Evolutionary conservation across 371 early-diverging fungal genomes (phyloP).

Genomic region (Gilbertella persicaria): DNA sequence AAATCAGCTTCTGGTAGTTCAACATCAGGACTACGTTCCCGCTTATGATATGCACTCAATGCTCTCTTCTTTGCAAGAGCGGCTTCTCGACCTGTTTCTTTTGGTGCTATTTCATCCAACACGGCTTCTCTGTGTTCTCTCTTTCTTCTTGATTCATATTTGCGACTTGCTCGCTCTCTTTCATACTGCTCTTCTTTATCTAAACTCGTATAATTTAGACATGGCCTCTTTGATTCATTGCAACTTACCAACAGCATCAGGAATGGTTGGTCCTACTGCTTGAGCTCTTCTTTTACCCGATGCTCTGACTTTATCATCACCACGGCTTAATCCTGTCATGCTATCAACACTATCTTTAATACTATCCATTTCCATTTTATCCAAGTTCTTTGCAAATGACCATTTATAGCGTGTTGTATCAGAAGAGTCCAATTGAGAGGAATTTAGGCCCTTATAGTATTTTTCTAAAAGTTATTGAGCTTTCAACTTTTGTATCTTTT

Average conservation of each 20-base stretch:
- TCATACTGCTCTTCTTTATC: slow-evolving; percentile 63
- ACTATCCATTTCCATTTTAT: slow-evolving; percentile 59
- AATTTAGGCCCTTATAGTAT: slow-evolving; percentile 68
- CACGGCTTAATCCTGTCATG: slow-evolving; percentile 46
- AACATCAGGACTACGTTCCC: slow-evolving; percentile 73
- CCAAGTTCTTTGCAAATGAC: slow-evolving; percentile 70
- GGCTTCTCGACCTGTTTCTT: slow-evolving; percentile 79
- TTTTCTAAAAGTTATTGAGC: slow-evolving; percentile 61
- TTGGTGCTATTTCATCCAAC: slow-evolving; percentile 83
- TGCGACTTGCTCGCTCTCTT: slow-evolving; percentile 45
- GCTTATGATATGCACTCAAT: slow-evolving; percentile 62
- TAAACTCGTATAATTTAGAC: neutral
- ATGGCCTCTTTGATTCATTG: slow-evolving; percentile 1
- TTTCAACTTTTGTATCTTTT: neutral
- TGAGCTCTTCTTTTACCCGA: slow-evolving; percentile 22
- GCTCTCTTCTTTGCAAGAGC: slow-evolving; percentile 68
- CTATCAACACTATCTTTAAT: slow-evolving; percentile 66
- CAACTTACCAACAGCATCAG: slow-evolving; percentile 12
- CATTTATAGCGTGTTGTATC: slow-evolving; percentile 76
- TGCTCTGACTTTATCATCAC: slow-evolving; percentile 8
- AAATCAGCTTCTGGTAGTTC: slow-evolving; percentile 76
- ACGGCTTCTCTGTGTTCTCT: slow-evolving; percentile 61
- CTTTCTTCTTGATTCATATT: slow-evolving; percentile 50
- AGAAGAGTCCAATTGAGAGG: slow-evolving; percentile 62
- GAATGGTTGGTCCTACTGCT: slow-evolving; percentile 39